Base-by-base conservation (phyloP, 208 protist genomes). In the Leishmania martiniquensis region DNA sequence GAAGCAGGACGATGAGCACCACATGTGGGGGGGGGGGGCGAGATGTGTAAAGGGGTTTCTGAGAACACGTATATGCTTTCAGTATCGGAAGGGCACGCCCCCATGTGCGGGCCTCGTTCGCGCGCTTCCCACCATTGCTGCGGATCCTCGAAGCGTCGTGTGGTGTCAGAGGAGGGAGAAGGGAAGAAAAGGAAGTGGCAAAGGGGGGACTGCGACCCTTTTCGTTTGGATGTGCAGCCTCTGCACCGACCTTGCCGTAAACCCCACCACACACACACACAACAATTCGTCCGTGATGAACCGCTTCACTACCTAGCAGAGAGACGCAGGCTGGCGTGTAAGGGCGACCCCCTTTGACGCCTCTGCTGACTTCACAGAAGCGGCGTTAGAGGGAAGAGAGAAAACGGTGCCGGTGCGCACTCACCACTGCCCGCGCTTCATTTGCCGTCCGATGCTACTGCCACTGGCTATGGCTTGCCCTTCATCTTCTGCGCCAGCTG, bases 121-220 rank as follows among this genome's bases (percentile, higher is more conserved):
- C n/a, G n/a, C n/a, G n/a, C 17, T 20, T 59, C 15, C 13, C 37
- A 25, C 22, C 20, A 39, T 6, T 66, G 57, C 57, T 44, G 37
- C 10, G 60, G 7, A 44, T 39, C 60, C 6, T 66, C n/a, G 34
- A 66, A 44, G 60, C 39, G 15, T 66, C n/a, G 10, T 34, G 37
- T 52, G 5, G 66, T 52, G 25, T 17, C 15, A 68, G 44, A 32
- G n/a, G 44, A 65, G 37, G 25, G 9, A n/a, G 22, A 52, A 20
- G 39, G 12, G 42, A 63, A n/a, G 82, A 37, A 68, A 69, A 73
- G 51, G 37, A 72, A 59, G 52, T n/a, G n/a, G n/a, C n/a, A n/a
- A 69, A 72, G 76, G 22, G 7, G 52, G 32, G 15, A 54, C n/a
- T n/a, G 37, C 37, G 10, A 22, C 37, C 66, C 65, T 42, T 39